Conservation (phyloP, 148 eudicot species). For the Nepenthes mirabilis region DNA sequence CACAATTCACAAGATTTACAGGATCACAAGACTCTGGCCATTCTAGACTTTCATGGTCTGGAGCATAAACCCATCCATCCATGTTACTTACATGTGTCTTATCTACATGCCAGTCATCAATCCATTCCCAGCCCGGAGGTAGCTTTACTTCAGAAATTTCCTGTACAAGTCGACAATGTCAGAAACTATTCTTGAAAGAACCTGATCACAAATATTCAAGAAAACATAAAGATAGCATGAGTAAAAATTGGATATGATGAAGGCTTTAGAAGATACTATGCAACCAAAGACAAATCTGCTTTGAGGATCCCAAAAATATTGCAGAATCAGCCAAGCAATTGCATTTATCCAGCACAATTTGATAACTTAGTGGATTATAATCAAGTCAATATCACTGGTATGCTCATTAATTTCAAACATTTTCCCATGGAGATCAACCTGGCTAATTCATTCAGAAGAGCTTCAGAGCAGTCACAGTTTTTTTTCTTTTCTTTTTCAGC, state of each 20-base stretch:
- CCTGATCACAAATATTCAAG: background rate
- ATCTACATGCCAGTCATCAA: conserved; percentile 90
- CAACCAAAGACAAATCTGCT: too few species aligned
- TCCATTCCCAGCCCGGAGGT: conserved; percentile 73
- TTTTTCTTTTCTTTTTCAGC: too few species aligned
- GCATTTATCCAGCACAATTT: too few species aligned
- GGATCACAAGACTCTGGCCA: conserved; percentile 64
- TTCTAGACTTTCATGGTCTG: conserved; percentile 43
- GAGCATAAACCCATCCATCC: conserved; percentile 92
- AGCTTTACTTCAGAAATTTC: conserved; percentile 31
- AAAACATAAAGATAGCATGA: background rate
- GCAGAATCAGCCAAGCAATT: too few species aligned
- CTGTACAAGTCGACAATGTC: conserved; percentile 24
- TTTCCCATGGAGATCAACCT: too few species aligned
- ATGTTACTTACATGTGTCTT: conserved; percentile 23
- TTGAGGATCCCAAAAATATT: too few species aligned
- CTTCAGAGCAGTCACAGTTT: too few species aligned
- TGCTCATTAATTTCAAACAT: too few species aligned
- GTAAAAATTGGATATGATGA: background rate
- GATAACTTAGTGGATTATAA: too few species aligned
- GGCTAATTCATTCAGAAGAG: too few species aligned
- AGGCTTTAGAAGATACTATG: too few species aligned
- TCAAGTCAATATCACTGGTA: too few species aligned
- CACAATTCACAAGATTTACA: conserved; percentile 30
- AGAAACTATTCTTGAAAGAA: conserved; percentile 1